A percentile compares a stretch with the other conserved stretches of the same genome.
Evolutionary conservation across 257 asterid species (phyloP).

Genomic region (Lycium barbarum): DNA sequence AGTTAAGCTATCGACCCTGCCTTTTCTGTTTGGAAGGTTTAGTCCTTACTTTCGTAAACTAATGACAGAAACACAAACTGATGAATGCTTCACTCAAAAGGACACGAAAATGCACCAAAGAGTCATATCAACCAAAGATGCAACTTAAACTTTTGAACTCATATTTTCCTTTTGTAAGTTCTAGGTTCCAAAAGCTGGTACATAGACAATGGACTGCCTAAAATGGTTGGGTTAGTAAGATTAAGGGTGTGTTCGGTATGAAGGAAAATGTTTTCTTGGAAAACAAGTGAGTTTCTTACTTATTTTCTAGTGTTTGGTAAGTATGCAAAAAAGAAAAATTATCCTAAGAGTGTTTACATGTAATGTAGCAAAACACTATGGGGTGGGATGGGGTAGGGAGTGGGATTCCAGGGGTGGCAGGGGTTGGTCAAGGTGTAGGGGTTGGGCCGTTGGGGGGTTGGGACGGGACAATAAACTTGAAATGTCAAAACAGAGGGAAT

Average conservation of each 20-base stretch:
- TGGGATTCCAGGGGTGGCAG: no score
- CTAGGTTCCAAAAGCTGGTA: conserved; percentile 1
- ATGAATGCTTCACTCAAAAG: background rate
- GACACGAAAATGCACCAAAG: conserved; percentile 2
- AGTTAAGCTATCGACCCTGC: background rate
- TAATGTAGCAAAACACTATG: no score
- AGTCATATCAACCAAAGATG: background rate
- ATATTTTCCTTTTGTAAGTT: background rate
- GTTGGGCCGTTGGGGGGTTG: no score
- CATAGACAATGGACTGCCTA: background rate
- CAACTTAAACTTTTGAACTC: background rate
- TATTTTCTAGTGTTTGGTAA: no score
- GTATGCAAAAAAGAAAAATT: no score
- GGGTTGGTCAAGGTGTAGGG: no score
- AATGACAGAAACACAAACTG: conserved; percentile 16
- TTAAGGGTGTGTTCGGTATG: background rate
- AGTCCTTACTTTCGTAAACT: conserved; percentile 20
- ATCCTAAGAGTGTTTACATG: no score
- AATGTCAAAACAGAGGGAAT: no score
- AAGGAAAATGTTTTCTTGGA: no score
- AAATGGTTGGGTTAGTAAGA: background rate
- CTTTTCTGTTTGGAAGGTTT: conserved; percentile 20
- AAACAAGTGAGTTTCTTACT: no score
- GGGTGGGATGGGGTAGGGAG: no score
- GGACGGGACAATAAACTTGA: no score